Evolutionary conservation across 345 rosid genomes (phyloP).

Genomic region (Bruguiera parviflora): DNA sequence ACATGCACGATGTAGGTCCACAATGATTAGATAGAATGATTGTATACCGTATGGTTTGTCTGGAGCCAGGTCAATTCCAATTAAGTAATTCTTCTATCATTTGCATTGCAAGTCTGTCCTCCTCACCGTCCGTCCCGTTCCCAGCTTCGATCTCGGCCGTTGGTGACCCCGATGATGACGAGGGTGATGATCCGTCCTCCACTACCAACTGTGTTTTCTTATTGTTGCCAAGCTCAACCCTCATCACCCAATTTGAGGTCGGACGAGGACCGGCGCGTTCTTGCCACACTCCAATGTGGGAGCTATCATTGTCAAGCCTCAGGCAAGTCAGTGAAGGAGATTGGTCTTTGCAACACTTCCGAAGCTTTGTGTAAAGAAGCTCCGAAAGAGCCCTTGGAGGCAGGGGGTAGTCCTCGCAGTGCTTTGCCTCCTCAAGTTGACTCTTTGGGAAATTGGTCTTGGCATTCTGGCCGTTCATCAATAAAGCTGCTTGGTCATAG

Average conservation of each 20-base stretch:
- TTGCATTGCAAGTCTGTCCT: constrained; percentile 58
- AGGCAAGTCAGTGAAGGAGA: constrained; percentile 66
- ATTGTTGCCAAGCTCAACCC: constrained; percentile 50
- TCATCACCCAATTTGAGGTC: constrained; percentile 63
- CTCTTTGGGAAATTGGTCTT: constrained; percentile 61
- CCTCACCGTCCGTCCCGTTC: constrained; percentile 36
- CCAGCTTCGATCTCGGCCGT: constrained; percentile 15
- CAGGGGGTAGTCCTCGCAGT: constrained; percentile 10
- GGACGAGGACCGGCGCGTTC: constrained; percentile 57
- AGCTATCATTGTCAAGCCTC: constrained; percentile 61
- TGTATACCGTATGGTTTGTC: no score
- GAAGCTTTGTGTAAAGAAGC: constrained; percentile 51
- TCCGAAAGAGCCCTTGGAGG: constrained; percentile 46
- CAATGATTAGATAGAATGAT: no score
- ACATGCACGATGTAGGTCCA: no score
- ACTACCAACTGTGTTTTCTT: constrained; percentile 2
- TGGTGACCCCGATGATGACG: constrained; percentile 12
- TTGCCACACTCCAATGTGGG: constrained; percentile 78
- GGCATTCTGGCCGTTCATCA: constrained; percentile 70
- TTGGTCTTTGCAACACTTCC: constrained; percentile 50
- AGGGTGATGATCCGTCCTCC: constrained; percentile 13
- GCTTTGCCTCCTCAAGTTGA: not conserved
- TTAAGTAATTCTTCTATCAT: constrained; percentile 72
- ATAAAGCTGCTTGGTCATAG: constrained; percentile 63
- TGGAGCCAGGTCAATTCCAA: constrained; percentile 38